These are phyloP conservation scores for Parmelia sp. DNA, from an alignment of 495 filamentous ascomycete genomes.

Conservation along the genomic window DNA sequence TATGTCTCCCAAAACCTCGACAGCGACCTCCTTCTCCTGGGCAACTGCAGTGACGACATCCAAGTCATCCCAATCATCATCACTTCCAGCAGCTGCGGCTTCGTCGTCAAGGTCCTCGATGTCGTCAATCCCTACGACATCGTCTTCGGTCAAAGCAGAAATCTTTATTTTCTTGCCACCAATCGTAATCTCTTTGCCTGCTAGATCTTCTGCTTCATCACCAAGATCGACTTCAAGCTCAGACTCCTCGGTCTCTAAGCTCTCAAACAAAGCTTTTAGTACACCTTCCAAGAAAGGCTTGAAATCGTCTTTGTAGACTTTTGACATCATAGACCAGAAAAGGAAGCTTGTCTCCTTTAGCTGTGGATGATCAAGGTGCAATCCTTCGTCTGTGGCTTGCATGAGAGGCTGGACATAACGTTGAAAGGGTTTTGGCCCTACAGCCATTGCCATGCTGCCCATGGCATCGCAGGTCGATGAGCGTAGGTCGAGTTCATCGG, in stretches of 20 bases:
- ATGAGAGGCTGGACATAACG: constrained; percentile 85
- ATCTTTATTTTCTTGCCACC: constrained; percentile 81
- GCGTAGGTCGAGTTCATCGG: constrained; percentile 84
- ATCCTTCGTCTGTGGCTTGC: constrained; percentile 82
- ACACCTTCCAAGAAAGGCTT: constrained; percentile 78
- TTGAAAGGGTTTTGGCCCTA: constrained; percentile 79
- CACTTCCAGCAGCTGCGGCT: constrained; percentile 36
- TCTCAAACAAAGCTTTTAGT: constrained; percentile 75
- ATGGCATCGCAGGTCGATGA: constrained; percentile 85
- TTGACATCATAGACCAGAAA: constrained; percentile 88
- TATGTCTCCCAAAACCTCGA: constrained; percentile 90
- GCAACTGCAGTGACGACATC: constrained; percentile 77
- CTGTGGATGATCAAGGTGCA: constrained; percentile 82
- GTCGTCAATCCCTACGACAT: constrained; percentile 46
- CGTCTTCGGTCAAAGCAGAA: constrained; percentile 50
- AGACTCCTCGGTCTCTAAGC: constrained; percentile 83
- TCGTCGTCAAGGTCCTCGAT: constrained; percentile 52
- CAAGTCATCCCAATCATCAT: constrained; percentile 70
- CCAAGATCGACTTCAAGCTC: constrained; percentile 75
- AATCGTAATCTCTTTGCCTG: constrained; percentile 68
- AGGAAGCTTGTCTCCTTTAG: constrained; percentile 94
- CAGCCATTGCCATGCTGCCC: constrained; percentile 83
- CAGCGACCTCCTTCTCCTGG: constrained; percentile 93
- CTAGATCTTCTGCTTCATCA: constrained; percentile 68
- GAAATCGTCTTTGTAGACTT: constrained; percentile 90